Base-by-base conservation (phyloP, 2,329 filamentous ascomycete genomes). In the Onygenales sp. region DNA sequence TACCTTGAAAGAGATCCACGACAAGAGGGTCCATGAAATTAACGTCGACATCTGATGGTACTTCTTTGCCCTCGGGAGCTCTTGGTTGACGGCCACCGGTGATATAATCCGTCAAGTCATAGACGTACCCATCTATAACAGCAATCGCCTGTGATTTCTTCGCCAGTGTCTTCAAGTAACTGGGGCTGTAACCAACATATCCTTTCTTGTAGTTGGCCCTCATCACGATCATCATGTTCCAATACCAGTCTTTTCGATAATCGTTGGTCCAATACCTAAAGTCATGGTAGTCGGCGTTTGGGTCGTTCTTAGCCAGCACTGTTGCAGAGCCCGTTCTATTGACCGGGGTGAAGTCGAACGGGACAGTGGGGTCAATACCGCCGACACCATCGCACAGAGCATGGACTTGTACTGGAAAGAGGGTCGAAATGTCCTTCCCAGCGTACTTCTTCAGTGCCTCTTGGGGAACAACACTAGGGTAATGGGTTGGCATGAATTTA, bases 351-450 rank as follows among this genome's bases (percentile, higher is more conserved):
- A 92, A 97, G 69, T 92, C 86, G 32, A 98, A 78, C 46, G 86
- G 85, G n/a, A 98, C 88, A 43, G 83, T 79, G 3, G 80, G 79
- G 63, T 89, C 79, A 47, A 86, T 83, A 3, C 32, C 41, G 59
- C 84, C 77, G 35, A 80, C 81, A 55, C 92, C 93, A 55, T 86
- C 81, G 70, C 93, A 98, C 39, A 98, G 78, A 43, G 92, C 90
- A 4, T 86, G 94, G 13, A 98, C 92, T 68, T 98, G 93, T 0
- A 98, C 79, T 0, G 94, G 93, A 73, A 98, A 98, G 9, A 98
- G 78, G 41, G 80, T 76, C 21, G 88, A 94, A n/a, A 91, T 85
- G 64, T 98, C 94, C 43, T 82, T 73, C 51, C 93, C 93, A 47
- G 87, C 91, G 62, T 97, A 98, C 61, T 87, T 85, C 58, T 86